Conservation (phyloP, 495 filamentous ascomycete genomes). For the Elasticomyces elasticus region DNA sequence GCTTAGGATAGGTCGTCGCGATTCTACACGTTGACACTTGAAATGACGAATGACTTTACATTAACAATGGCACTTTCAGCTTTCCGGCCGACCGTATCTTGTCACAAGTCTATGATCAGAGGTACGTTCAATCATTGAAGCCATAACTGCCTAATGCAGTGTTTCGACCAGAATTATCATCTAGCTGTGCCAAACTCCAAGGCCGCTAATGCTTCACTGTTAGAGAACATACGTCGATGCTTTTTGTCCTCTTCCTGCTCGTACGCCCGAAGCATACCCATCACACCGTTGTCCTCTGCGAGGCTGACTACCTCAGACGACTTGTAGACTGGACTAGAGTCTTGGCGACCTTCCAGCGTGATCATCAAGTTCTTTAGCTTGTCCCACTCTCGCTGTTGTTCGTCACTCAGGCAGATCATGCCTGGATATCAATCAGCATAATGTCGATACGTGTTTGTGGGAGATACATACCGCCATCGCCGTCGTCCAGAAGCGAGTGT, state of each 20-base stretch:
- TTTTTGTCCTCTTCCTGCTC: slow-evolving; percentile 1
- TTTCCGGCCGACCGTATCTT: too few relatives aligned
- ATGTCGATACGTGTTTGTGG: not conserved
- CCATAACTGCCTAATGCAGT: too few relatives aligned
- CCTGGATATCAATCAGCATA: not conserved
- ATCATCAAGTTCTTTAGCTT: slow-evolving; percentile 12
- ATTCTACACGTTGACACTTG: too few relatives aligned
- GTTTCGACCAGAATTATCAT: too few relatives aligned
- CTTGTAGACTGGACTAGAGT: not conserved
- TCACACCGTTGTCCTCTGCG: not conserved
- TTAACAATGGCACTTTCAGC: too few relatives aligned
- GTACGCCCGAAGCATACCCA: slow-evolving; percentile 2
- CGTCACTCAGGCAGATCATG: slow-evolving; percentile 5
- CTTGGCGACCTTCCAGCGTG: not conserved
- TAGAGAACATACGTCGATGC: not conserved
- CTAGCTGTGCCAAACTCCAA: slow-evolving; percentile 8
- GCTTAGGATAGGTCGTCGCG: too few relatives aligned
- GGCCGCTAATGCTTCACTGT: slow-evolving; percentile 8
- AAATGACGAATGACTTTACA: too few relatives aligned
- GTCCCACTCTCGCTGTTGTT: slow-evolving; percentile 15
- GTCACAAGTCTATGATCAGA: too few relatives aligned
- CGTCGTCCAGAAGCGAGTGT: slow-evolving; percentile 9
- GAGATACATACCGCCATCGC: not conserved
- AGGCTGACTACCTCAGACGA: not conserved
- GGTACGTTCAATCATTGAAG: too few relatives aligned